Base-by-base conservation (phyloP, 345 rosid species). In the Populus deltoides region DNA sequence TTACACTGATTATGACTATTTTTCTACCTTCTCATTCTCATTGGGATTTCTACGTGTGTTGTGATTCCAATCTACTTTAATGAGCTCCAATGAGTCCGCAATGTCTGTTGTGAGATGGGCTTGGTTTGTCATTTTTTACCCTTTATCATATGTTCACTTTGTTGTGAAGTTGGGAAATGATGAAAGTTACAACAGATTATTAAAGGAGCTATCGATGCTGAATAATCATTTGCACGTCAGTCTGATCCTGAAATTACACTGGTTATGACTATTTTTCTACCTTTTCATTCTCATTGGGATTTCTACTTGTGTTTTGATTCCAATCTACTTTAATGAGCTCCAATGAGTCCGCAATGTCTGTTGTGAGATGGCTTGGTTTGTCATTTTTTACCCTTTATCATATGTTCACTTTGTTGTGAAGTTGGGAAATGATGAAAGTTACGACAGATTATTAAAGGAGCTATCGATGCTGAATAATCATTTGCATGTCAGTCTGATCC, bases 401-500 rank as follows among this genome's bases (percentile, higher is more conserved):
- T 38, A 38, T 38, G 8, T 38, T 38, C 41, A 38, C 1, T 38
- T 38, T 38, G 41, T 7, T 38, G 1, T 38, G 41, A 38, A 7
- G 41, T 7, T 7, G 41, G 41, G 41, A 38, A 38, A 38, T 8
- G 9, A 38, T 38, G 86, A 38, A 38, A 38, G 41, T 38, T 38
- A 38, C 41, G 6, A n/a, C 2, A 35, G 72, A 83, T 77, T 82
- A 49, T 81, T 90, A 77, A 68, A 88, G 85, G 87, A 85, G 70
- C 27, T 47, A 81, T 78, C 86, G 20, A 6, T 89, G 89, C 87
- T 87, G 93, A 91, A 67, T 81, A 41, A 57, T 33, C 17, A 25
- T 65, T 88, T 89, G 90, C 93, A 88, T 84, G 90, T 87, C 90
- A 88, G 93, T 91, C 88, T 84, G 92, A 87, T 87, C 90, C 82